Base-by-base conservation (phyloP, 768 basidiomycete species). In the Suillus ampliporus region DNA sequence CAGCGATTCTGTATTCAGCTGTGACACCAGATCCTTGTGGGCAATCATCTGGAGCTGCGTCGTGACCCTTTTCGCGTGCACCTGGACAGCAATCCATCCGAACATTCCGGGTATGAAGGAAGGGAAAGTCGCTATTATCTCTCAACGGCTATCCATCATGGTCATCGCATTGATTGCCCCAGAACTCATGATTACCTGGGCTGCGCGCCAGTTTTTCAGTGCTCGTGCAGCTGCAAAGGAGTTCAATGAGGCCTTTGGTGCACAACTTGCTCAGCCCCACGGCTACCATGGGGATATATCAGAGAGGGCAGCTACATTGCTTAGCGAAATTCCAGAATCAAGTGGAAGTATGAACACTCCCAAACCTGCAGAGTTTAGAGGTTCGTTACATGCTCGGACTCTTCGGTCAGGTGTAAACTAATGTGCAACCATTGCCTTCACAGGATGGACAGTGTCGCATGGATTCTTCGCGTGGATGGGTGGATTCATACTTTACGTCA, bases 161-260 rank as follows among this genome's bases (percentile, higher is more conserved):
- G 52, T 71, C 38, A 64, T 66, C 61, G 64, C 69, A 1, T 6
- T 31, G 31, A 31, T 31, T 6, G 31, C 31, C 31, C 31, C 31
- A 31, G 31, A 31, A 31, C 31, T 73, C 47, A 61, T 74, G 23
- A 51, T 73, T 5, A 34, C 61, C 21, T 76, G 75, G 75, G 71
- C 75, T 13, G 48, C 67, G 31, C 61, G 67, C 17, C 73, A 76
- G 52, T 68, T 63, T 61, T 56, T 60, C 38, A 66, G 57, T 28
- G 74, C 74, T 11, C 17, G n/a, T n/a, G 26, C n/a, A 41, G 56
- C 38, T 40, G 56, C 38, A 13, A n/a, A 40, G n/a, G 5, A 19
- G 5, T 57, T 54, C 28, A 54, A 54, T 54, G 31, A 26, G 3
- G 31, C 3, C 3, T 31, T 31, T 31, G 31, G 31, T 31, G 3